Conservation (phyloP, 345 rosid genomes). For the Orychophragmus violaceus region DNA sequence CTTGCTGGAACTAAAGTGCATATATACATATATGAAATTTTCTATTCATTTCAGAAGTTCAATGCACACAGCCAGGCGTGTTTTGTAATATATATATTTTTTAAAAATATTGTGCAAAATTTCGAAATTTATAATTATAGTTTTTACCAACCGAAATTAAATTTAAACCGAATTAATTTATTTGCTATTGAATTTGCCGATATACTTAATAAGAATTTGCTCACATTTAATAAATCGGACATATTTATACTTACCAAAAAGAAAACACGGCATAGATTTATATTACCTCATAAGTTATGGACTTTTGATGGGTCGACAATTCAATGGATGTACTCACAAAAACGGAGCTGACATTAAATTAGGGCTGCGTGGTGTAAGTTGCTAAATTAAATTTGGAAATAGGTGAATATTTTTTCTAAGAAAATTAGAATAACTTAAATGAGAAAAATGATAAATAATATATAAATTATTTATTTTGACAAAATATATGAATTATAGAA, state of each 20-base stretch:
- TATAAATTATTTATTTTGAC: too few species aligned
- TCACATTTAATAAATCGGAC: constrained; percentile 5
- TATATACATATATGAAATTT: background rate
- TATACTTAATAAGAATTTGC: background rate
- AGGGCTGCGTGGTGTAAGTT: constrained; percentile 17
- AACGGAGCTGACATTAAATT: constrained; percentile 28
- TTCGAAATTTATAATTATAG: too few species aligned
- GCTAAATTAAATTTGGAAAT: constrained; percentile 2
- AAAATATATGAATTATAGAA: too few species aligned
- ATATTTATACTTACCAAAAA: background rate
- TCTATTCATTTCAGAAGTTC: constrained; percentile 7
- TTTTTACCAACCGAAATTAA: too few species aligned
- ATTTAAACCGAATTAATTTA: too few species aligned
- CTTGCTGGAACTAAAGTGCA: too few species aligned
- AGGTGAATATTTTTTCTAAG: background rate
- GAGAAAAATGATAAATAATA: too few species aligned
- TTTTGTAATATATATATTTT: constrained; percentile 23
- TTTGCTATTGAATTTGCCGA: background rate
- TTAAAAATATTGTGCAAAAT: too few species aligned
- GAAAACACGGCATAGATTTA: background rate
- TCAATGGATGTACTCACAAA: constrained; percentile 31
- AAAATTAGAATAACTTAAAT: background rate
- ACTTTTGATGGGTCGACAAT: constrained; percentile 24
- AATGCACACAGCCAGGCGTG: constrained; percentile 22
- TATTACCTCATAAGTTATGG: constrained; percentile 24